Evolutionary conservation across 2,329 filamentous ascomycete genomes (phyloP), one percentile per base, ranked within the genome.

Genomic region (Ascocoryne sarcoides): DNA sequence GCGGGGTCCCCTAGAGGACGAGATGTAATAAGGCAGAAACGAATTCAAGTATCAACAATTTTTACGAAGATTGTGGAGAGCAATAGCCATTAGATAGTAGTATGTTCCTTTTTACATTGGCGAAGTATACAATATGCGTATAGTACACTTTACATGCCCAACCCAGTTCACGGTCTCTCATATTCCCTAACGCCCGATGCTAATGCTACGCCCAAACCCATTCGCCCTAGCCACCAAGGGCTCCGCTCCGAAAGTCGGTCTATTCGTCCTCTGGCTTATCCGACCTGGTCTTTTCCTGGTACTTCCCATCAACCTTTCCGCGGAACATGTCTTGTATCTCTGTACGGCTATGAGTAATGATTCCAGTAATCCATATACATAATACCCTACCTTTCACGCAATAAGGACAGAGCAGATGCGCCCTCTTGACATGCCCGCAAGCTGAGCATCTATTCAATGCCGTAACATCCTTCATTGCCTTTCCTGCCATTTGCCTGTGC

Each of bases 401-500:
- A 57, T 84, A 79, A 15, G 87, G 80, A 63, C 92, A 98, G 50
- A 98, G 62, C 26, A 88, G 69, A 67, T 98, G 92, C 57, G 87
- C 82, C 60, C 87, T 80, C 71, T 98, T 98, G 18, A 79, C 68
- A 59, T 83, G 76, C 36, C 92, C 93, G 56, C 92, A 98, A 10
- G 80, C 85, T 0, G 90, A 84, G 61, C 92, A 98, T 58, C 79
- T 85, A 67, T 88, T 94, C 53, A 98, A 66, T 39, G 77, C 76
- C 48, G 83, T 92, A 43, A 94, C 79, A 60, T 98, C 92, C 67
- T 95, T 85, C 54, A 98, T 65, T 32, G 81, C 90, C 68, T 98
- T 98, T 58, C 92, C 92, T 17, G 89, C 90, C 81, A 96, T 84
- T 60, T 94, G 88, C 56, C 93, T 79, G 60, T 88, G 82, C 54